These are phyloP conservation scores for Colletotrichum sp. DNA, from an alignment of 2,329 filamentous ascomycete species.

Conservation along the genomic window DNA sequence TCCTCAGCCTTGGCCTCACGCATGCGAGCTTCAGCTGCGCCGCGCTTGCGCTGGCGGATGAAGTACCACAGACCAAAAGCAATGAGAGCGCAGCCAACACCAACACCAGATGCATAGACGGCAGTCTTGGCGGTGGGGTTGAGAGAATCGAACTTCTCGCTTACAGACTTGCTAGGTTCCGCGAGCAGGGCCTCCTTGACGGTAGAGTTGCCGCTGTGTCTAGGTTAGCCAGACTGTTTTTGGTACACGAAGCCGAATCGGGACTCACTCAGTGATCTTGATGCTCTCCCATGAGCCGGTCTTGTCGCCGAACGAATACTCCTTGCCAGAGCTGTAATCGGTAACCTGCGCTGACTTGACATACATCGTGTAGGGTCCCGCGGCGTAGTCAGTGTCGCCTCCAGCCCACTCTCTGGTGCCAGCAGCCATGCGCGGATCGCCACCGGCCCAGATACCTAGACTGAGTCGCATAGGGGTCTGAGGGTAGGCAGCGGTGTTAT, in stretches of 20 bases:
- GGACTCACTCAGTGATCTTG: conserved; percentile 41
- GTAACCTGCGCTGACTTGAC: conserved; percentile 64
- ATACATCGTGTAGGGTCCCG: conserved; percentile 76
- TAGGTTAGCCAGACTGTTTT: conserved; percentile 21
- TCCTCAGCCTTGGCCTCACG: conserved; percentile 48
- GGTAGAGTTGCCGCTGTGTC: conserved; percentile 61
- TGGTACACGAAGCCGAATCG: background rate
- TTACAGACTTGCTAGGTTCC: conserved; percentile 45
- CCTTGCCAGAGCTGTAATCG: conserved; percentile 66
- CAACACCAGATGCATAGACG: conserved; percentile 55
- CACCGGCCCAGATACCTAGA: conserved; percentile 70
- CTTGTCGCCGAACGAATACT: conserved; percentile 69
- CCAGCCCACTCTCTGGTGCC: conserved; percentile 74
- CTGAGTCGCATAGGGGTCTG: conserved; percentile 79
- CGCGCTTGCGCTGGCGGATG: conserved; percentile 58
- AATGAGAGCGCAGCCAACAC: conserved; percentile 47
- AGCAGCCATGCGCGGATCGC: conserved; percentile 58
- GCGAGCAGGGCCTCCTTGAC: conserved; percentile 49
- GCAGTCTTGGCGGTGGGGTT: conserved; percentile 54
- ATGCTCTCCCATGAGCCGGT: conserved; percentile 70
- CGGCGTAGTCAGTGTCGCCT: conserved; percentile 68
- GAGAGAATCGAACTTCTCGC: conserved; percentile 61
- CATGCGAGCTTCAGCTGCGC: conserved; percentile 54
- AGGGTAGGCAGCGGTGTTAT: conserved; percentile 69
- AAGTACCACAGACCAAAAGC: conserved; percentile 55